Evolutionary conservation across 2,329 filamentous ascomycete genomes (phyloP).

Genomic region (Zymoseptoria passerinii): DNA sequence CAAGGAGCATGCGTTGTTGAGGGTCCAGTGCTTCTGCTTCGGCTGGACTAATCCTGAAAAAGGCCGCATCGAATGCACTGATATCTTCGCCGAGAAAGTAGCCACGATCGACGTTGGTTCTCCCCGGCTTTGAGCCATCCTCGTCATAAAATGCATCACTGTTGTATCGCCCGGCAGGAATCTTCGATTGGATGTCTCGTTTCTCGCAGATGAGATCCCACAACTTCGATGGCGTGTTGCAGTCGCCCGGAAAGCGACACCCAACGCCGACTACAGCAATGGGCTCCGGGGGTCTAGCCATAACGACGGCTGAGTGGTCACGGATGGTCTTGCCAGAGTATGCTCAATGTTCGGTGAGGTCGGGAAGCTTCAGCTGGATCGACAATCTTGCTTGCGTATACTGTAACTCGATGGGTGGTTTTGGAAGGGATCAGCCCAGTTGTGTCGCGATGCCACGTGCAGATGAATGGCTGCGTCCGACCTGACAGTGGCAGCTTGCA

Average conservation of each 20-base stretch:
- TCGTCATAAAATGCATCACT: conserved; percentile 19
- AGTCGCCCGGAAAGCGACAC: conserved; percentile 16
- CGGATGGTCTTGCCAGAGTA: neutral
- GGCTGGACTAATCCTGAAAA: conserved; percentile 17
- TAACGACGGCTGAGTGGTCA: neutral
- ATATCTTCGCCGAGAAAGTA: conserved; percentile 22
- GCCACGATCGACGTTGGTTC: conserved; percentile 11
- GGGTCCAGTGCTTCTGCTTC: conserved; percentile 23
- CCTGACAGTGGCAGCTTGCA: too few relatives aligned
- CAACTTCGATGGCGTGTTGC: conserved; percentile 15
- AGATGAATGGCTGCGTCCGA: too few relatives aligned
- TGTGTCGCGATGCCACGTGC: too few relatives aligned
- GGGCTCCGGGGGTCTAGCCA: conserved; percentile 1
- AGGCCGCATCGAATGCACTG: conserved; percentile 17
- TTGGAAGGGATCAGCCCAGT: too few relatives aligned
- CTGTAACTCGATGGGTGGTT: too few relatives aligned
- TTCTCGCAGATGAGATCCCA: conserved; percentile 17
- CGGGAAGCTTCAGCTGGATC: neutral
- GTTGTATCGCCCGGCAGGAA: conserved; percentile 18
- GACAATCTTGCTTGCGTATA: conserved; percentile 1
- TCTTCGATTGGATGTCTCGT: conserved; percentile 8
- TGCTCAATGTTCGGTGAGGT: neutral
- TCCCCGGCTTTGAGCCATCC: conserved; percentile 12
- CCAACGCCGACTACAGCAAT: conserved; percentile 13
- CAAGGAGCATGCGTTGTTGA: conserved; percentile 23